phyloP scores from a whole-genome alignment of 495 filamentous ascomycete species.

The Neurospora discreta region DNA sequence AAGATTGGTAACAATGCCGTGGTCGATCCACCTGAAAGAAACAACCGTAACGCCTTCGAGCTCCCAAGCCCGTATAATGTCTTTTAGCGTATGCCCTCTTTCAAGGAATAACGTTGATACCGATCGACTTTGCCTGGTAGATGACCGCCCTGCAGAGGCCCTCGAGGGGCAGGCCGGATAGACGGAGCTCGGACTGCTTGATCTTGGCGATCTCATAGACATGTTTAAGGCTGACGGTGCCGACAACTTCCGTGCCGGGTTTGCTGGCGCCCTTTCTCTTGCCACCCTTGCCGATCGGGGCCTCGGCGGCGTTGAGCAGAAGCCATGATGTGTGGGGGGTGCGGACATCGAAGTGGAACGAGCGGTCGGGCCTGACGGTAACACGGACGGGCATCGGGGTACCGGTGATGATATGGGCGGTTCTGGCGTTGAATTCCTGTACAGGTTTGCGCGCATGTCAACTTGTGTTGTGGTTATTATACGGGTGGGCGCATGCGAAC shows the following conservation, averaged over 20 bases:
- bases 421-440: conserved; percentile 97
- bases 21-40: conserved; percentile 4
- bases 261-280: conserved; percentile 68
- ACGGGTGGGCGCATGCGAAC: conserved; percentile 4
- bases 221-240: conserved; percentile 85
- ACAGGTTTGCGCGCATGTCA: not conserved
- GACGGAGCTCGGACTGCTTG: conserved; percentile 72
- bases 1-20: not conserved
- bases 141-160: conserved; percentile 79
- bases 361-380: conserved; percentile 84
- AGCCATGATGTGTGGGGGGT: conserved; percentile 88
- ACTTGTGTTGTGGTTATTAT: not conserved
- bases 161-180: conserved; percentile 70
- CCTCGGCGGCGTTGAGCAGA: conserved; percentile 70
- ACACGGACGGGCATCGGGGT: conserved; percentile 84
- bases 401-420: conserved; percentile 69
- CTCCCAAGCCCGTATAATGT: not conserved
- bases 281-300: conserved; percentile 58
- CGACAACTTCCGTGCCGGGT: conserved; percentile 68
- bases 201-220: conserved; percentile 97
- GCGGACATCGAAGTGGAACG: conserved; percentile 86
- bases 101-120: conserved; percentile 68
- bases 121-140: conserved; percentile 77
- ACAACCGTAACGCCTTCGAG: conserved; percentile 19
- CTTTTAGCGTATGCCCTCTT: not conserved